A percentile compares a stretch with the other conserved stretches of the same genome.
phyloP scores from a whole-genome alignment of 2,329 filamentous ascomycete species.

The Sphaerulina populicola region DNA sequence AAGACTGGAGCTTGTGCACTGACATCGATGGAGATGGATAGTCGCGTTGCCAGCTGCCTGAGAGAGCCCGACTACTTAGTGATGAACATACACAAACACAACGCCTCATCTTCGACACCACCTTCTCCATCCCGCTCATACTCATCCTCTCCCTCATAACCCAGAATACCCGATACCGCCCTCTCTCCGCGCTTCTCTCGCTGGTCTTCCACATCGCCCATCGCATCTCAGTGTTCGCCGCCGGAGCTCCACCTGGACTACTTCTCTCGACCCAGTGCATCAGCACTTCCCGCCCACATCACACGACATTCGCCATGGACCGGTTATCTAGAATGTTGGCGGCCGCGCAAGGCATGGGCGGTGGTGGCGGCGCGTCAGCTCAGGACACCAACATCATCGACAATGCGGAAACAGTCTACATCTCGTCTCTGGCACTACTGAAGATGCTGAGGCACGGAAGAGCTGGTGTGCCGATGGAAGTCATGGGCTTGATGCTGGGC shows the following conservation, averaged over 20 bases:
- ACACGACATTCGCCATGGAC: conserved; percentile 57
- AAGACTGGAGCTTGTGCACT: background rate
- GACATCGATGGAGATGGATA: background rate
- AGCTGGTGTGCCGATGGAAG: conserved; percentile 98
- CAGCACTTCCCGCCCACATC: background rate
- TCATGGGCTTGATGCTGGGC: conserved; percentile 98
- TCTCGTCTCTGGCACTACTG: conserved; percentile 89
- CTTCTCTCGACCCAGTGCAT: background rate
- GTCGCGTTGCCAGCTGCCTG: conserved; percentile 9
- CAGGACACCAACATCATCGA: conserved; percentile 94
- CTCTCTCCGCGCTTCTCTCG: background rate
- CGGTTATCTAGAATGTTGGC: conserved; percentile 83
- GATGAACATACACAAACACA: background rate
- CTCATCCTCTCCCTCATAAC: no score
- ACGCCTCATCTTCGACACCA: conserved; percentile 6
- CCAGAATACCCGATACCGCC: conserved; percentile 4
- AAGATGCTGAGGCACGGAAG: conserved; percentile 99
- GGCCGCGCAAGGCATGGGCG: conserved; percentile 56
- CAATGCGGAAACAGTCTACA: conserved; percentile 98
- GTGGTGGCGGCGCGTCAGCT: conserved; percentile 56
- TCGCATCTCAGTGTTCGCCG: no score
- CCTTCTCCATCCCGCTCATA: background rate
- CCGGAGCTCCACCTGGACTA: no score
- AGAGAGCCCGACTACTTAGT: background rate
- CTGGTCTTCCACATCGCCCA: background rate